Conservation (phyloP, 192 early-diverging fungal genomes). For the Coemansia sp. region DNA sequence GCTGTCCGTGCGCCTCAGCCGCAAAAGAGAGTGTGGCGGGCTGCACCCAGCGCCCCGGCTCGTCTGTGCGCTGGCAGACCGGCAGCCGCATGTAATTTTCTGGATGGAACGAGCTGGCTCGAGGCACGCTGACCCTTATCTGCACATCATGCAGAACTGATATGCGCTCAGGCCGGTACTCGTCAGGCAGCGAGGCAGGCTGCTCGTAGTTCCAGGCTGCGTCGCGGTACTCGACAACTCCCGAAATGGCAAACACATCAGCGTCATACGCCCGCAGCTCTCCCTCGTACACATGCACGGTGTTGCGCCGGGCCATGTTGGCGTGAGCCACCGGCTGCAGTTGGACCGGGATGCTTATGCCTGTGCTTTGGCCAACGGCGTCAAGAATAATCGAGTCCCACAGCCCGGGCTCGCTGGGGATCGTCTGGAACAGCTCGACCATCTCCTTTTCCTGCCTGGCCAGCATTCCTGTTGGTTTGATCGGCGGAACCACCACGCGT, state of each 20-base stretch:
- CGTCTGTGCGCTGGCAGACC: slow-evolving; percentile 14
- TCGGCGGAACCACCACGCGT: slow-evolving; percentile 10
- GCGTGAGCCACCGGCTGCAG: slow-evolving; percentile 7
- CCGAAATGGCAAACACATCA: slow-evolving; percentile 8
- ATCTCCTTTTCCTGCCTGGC: neutral
- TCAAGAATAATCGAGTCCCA: slow-evolving; percentile 26
- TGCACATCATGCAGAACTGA: neutral
- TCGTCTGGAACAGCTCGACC: slow-evolving; percentile 12
- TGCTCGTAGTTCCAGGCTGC: slow-evolving; percentile 24
- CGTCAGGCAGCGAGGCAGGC: neutral
- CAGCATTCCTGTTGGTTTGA: neutral
- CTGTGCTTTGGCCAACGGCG: slow-evolving; percentile 10
- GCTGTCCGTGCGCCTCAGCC: slow-evolving; percentile 1
- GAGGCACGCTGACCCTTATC: slow-evolving; percentile 9
- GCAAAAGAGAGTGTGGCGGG: neutral
- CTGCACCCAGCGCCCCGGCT: slow-evolving; percentile 14
- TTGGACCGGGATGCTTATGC: slow-evolving; percentile 8
- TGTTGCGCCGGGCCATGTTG: slow-evolving; percentile 10
- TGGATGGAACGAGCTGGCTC: slow-evolving; percentile 9
- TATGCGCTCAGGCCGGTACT: slow-evolving; percentile 11
- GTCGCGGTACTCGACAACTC: slow-evolving; percentile 18
- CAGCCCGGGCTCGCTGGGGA: slow-evolving; percentile 7
- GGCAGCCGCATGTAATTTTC: slow-evolving; percentile 13
- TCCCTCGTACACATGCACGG: slow-evolving; percentile 26
- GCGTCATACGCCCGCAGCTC: slow-evolving; percentile 13